Evolutionary conservation across 352 stramenopile genomes (phyloP), one percentile per base, ranked within the genome.

Genomic region (Thalassiosira mediterranea): DNA sequence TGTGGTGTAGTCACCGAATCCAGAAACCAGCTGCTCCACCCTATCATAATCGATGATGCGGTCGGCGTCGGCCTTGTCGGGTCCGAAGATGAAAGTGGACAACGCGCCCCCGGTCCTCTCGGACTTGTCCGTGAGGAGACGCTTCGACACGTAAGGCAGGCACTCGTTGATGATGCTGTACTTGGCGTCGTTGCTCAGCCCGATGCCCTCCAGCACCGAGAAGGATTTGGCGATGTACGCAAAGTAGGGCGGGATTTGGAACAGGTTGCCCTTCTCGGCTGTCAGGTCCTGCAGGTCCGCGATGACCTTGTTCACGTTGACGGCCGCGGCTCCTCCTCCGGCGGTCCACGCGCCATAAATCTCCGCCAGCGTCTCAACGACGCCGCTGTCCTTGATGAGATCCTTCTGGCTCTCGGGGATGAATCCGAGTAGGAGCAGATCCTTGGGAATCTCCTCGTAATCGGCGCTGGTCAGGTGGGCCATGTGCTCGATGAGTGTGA

Each of bases 161-260:
- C 90, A 95, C 72, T 94, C 90, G 25, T 93, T 87, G 40, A 95
- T 88, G 48, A 95, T 94, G 8, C 79, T 88, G 60, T 95, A 94
- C 5, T 91, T 87, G 2, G 74, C 37, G 67, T 94, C 86, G 48
- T 93, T 93, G 19, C 56, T 84, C 4, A 94, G 51, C 17, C 89
- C 89, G 60, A 94, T 94, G 53, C 89, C 89, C 68, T 94, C 89
- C 40, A 94, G 67, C 4, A 93, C 87, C 21, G 76, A 90, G 69
- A 94, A 94, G n/a, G 74, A 83, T 42, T 92, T 92, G 17, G 87
- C 87, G 76, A 94, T 94, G 75, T 94, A 94, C 0, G 86, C 86
- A 81, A 91, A 91, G 54, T 91, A 91, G 69, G 83, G 79, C 80
- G 87, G 83, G 59, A 91, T 88, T 58, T 91, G 82, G 47, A 92